Conservation (phyloP, 192 early-diverging fungal species). For the Endogone sp. region DNA sequence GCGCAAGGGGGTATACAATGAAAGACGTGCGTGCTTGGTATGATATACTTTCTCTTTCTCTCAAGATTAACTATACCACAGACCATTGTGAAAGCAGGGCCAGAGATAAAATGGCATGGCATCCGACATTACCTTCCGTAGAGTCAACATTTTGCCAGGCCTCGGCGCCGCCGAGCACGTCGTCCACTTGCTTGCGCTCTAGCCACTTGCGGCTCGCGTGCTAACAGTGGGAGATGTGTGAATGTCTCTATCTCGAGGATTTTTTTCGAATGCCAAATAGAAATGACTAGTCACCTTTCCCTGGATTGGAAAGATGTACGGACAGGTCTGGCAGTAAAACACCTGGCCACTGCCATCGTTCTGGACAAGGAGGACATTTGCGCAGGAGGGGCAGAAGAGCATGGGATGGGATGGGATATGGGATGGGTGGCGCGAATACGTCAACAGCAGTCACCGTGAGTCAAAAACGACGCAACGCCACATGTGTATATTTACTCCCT, state of each 20-base stretch:
- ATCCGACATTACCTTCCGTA: slow-evolving; percentile 43
- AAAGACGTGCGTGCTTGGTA: neutral
- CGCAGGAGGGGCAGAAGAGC: slow-evolving; percentile 89
- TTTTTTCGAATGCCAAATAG: neutral
- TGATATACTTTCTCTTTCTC: no score
- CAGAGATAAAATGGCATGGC: neutral
- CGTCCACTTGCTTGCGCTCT: slow-evolving; percentile 84
- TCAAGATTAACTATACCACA: no score
- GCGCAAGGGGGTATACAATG: neutral
- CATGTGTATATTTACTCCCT: no score
- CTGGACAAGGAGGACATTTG: slow-evolving; percentile 78
- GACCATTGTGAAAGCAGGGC: no score
- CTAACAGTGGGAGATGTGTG: slow-evolving; percentile 9
- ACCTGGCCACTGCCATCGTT: slow-evolving; percentile 47
- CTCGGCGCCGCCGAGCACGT: slow-evolving; percentile 89
- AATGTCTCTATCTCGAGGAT: neutral
- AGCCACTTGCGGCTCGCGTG: slow-evolving; percentile 61
- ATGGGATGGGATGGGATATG: no score
- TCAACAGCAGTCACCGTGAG: neutral
- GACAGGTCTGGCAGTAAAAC: slow-evolving; percentile 83
- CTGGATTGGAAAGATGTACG: slow-evolving; percentile 73
- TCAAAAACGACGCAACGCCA: no score
- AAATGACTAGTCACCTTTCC: slow-evolving; percentile 48
- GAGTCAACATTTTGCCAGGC: slow-evolving; percentile 84
- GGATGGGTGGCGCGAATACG: neutral